A percentile compares a stretch with the other conserved stretches of the same genome.
Evolutionary conservation across 371 early-diverging fungal species (phyloP).

Genomic region (Batrachochytrium dendrobatidis): DNA sequence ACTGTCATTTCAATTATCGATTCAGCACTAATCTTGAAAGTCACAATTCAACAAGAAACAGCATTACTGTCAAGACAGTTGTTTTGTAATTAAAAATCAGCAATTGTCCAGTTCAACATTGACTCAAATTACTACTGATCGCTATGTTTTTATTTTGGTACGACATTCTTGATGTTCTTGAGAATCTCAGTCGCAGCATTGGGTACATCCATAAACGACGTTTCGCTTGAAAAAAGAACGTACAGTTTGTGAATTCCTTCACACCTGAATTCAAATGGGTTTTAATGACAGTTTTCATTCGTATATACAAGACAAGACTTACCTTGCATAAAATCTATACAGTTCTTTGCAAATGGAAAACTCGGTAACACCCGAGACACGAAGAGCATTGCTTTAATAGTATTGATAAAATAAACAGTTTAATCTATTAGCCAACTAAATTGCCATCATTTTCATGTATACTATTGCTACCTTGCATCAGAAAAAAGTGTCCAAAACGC

Average conservation of each 20-base stretch:
- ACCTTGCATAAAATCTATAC: slow-evolving; percentile 40
- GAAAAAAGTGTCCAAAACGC: slow-evolving; percentile 41
- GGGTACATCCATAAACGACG: not conserved
- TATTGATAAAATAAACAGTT: no score
- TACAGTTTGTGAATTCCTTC: slow-evolving; percentile 43
- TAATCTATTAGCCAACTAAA: no score
- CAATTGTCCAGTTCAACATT: no score
- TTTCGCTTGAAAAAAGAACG: slow-evolving; percentile 14
- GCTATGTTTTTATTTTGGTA: no score
- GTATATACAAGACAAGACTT: not conserved
- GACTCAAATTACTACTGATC: no score
- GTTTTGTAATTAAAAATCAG: no score
- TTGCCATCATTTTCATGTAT: no score
- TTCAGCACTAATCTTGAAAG: no score
- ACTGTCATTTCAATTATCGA: no score
- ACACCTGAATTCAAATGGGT: slow-evolving; percentile 5
- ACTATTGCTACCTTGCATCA: slow-evolving; percentile 33
- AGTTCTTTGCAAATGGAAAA: slow-evolving; percentile 35
- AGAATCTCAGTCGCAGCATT: not conserved
- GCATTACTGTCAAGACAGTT: no score
- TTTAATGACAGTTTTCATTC: not conserved
- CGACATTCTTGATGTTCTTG: not conserved
- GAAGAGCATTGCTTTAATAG: not conserved
- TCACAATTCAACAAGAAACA: no score
- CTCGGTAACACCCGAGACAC: slow-evolving; percentile 40